Percentiles rank a stretch among this genome's conserved stretches.
Evolutionary conservation across 1,284 basidiomycete genomes (phyloP).

Genomic region (Tilletia caries): DNA sequence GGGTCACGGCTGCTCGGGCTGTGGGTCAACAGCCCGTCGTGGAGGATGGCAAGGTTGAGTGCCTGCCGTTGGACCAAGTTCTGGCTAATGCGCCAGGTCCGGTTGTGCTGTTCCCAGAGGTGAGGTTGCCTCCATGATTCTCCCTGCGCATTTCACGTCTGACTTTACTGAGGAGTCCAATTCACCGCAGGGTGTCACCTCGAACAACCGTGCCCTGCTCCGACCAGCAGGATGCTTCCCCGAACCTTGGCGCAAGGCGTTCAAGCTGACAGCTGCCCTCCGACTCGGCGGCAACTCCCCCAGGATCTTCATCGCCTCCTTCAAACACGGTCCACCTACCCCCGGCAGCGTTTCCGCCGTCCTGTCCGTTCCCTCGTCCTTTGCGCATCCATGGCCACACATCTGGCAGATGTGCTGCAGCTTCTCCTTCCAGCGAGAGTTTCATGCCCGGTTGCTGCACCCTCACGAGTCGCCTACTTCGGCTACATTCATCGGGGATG

Average conservation of each 20-base stretch:
- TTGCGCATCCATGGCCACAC: conserved; percentile 1
- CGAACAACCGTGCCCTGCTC: conserved; percentile 30
- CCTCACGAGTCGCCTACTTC: conserved; percentile 12
- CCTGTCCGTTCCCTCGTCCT: conserved; percentile 14
- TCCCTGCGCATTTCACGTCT: neutral
- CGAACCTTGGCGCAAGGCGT: conserved; percentile 2
- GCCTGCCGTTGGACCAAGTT: conserved; percentile 24
- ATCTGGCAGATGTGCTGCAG: neutral
- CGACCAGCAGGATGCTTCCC: conserved; percentile 13
- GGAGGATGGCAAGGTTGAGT: conserved; percentile 17
- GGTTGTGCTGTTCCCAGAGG: conserved; percentile 42
- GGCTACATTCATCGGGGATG: conserved; percentile 7
- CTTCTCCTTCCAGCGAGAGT: neutral
- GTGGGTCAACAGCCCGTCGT: neutral
- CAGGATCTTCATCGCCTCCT: neutral
- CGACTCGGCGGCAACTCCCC: conserved; percentile 4
- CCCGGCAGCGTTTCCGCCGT: conserved; percentile 14
- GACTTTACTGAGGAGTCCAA: neutral
- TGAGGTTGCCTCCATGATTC: neutral
- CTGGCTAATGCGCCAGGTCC: conserved; percentile 16
- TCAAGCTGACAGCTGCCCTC: neutral
- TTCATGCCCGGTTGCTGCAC: neutral
- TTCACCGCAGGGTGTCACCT: conserved; percentile 16
- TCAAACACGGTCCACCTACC: conserved; percentile 25
- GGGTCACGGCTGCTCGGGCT: conserved; percentile 12